Evolutionary conservation across 441 rosid genomes (phyloP).

Genomic region (Adansonia grandidieri): DNA sequence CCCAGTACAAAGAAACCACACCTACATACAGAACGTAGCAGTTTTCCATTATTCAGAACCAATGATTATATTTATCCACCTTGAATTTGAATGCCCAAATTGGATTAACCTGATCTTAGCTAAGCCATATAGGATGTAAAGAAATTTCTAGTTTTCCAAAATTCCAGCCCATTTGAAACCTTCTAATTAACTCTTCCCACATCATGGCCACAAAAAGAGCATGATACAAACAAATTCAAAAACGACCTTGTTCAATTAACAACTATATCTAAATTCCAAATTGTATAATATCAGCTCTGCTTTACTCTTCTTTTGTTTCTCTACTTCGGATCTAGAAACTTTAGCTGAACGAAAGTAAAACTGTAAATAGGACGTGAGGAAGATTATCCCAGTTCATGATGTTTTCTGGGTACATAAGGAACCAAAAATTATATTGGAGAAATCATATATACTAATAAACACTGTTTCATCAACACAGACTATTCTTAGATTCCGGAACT

Average conservation of each 20-base stretch:
- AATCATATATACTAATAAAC: conserved; percentile 14
- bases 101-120: conserved; percentile 1
- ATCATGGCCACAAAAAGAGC: neutral
- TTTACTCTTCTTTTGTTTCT: conserved; percentile 5
- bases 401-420: conserved; percentile 4
- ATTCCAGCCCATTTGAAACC: neutral
- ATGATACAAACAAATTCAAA: conserved; percentile 12
- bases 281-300: neutral
- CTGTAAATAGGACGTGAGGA: neutral
- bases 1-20: conserved; percentile 7
- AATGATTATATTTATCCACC: neutral
- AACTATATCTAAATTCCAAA: conserved; percentile 5
- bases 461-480: conserved; percentile 33
- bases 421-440: neutral
- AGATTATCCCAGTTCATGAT: neutral
- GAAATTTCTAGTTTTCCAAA: neutral
- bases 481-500: neutral
- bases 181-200: neutral
- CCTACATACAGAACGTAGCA: neutral
- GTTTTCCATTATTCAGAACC: neutral
- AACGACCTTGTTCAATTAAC: neutral
- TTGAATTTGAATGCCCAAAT: neutral
- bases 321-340: neutral
- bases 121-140: neutral
- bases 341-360: neutral